phyloP scores from a whole-genome alignment of 768 basidiomycete species.

The Arthromyces matolae region DNA sequence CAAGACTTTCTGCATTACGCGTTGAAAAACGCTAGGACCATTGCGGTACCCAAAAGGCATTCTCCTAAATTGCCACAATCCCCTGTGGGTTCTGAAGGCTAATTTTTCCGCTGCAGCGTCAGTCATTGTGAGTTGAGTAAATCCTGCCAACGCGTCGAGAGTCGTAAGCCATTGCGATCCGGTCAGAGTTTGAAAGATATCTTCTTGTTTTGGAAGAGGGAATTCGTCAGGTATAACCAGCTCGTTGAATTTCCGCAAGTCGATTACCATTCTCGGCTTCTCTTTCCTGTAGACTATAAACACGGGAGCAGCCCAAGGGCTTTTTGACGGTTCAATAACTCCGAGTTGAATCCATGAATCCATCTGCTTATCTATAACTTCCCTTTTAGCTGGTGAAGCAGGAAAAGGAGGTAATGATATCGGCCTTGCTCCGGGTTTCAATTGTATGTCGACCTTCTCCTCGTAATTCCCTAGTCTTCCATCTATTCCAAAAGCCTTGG shows the following conservation, averaged over 20 bases:
- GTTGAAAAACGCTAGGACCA: slow-evolving; percentile 37
- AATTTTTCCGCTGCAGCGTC: slow-evolving; percentile 28
- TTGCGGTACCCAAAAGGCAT: slow-evolving; percentile 39
- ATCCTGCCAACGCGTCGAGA: slow-evolving; percentile 35
- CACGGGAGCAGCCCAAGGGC: slow-evolving; percentile 33
- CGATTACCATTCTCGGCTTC: slow-evolving; percentile 34
- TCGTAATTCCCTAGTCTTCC: slow-evolving; percentile 12
- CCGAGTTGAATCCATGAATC: slow-evolving; percentile 29
- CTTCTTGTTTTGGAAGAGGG: slow-evolving; percentile 21
- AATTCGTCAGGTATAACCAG: slow-evolving; percentile 21
- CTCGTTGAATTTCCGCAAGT: slow-evolving; percentile 26
- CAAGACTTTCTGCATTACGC: slow-evolving; percentile 36
- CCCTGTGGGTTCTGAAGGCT: slow-evolving; percentile 36
- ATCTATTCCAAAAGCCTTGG: not conserved
- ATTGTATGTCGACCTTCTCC: slow-evolving; percentile 20
- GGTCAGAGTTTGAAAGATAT: slow-evolving; percentile 26
- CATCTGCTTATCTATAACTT: slow-evolving; percentile 28
- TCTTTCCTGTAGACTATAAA: slow-evolving; percentile 34
- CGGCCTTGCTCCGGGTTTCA: slow-evolving; percentile 22
- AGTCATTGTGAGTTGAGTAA: slow-evolving; percentile 33
- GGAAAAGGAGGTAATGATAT: slow-evolving; percentile 24
- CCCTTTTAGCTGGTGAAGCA: slow-evolving; percentile 24
- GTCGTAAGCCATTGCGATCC: slow-evolving; percentile 30
- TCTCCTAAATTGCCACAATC: slow-evolving; percentile 36
- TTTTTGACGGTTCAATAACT: slow-evolving; percentile 37